phyloP scores from a whole-genome alignment of 352 stramenopile species.

The Pythium phragmiticola region DNA sequence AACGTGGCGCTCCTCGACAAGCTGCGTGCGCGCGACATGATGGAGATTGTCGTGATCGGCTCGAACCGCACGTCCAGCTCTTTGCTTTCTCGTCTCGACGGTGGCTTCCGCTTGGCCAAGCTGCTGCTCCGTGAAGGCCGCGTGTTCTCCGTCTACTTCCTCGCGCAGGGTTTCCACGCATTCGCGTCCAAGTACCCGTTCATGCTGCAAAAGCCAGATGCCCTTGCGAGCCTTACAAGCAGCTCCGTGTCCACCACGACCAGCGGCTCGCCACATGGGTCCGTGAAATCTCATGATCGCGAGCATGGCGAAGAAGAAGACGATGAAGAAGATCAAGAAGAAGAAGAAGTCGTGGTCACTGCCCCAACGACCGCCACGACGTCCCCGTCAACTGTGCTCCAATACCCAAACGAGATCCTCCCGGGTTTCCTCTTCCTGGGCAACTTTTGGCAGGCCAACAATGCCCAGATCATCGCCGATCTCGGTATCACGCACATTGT shows the following conservation, averaged over 20 bases:
- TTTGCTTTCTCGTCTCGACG: conserved; percentile 64
- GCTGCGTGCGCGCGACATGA: conserved; percentile 54
- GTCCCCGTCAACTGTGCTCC: conserved; percentile 19
- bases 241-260: conserved; percentile 19
- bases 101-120: conserved; percentile 63
- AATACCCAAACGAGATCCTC: conserved; percentile 80
- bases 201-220: conserved; percentile 30
- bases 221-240: conserved; percentile 7
- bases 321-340: conserved; percentile 1
- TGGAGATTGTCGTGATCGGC: conserved; percentile 71
- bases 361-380: background rate
- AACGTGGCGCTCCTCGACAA: conserved; percentile 35
- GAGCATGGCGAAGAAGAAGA: conserved; percentile 13
- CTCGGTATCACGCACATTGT: conserved; percentile 73
- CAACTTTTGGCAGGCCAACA: conserved; percentile 83
- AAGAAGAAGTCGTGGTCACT: background rate
- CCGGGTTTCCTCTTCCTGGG: conserved; percentile 68
- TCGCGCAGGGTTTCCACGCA: conserved; percentile 56
- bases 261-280: background rate
- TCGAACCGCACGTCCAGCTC: conserved; percentile 45
- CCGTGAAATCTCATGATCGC: background rate
- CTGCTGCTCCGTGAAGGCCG: conserved; percentile 62
- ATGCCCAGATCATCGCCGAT: conserved; percentile 43
- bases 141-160: conserved; percentile 72
- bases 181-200: conserved; percentile 78